Evolutionary conservation across 208 protist species (phyloP), one percentile per base, ranked within the genome.

Genomic region (Angomonas deanei): DNA sequence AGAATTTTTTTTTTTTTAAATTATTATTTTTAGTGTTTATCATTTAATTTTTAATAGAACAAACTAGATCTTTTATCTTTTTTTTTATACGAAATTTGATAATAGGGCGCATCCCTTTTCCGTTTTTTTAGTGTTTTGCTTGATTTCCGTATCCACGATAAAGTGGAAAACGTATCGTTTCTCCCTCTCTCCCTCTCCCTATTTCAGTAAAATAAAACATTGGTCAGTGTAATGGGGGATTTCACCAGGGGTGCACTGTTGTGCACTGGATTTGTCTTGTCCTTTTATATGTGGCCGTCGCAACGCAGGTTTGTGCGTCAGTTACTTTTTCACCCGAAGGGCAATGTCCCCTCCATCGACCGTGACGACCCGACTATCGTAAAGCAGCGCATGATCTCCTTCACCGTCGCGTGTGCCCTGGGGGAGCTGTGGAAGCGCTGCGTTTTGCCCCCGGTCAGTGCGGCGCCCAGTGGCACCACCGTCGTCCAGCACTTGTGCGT

Each of bases 201-300:
- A 19, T 50, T 50, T 34, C 19, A 28, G 27, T 56, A n/a, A 32
- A 53, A 11, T 54, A 19, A 52, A 17, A 23, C 30, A 5, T 23
- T 48, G 24, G 50, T 74, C 1, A 49, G 17, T 50, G 39, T n/a
- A 34, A 33, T n/a, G 8, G 82, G 78, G 72, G 86, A 93, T 59
- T 64, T 81, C 49, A 23, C 70, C 31, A 15, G 33, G 6, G 73
- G 63, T 33, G 38, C 64, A 15, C 49, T 66, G 8, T 53, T 82
- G 15, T 81, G 68, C 5, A 32, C 58, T 11, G 61, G 65, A 11
- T 88, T 93, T 52, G 61, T 93, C 46, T 70, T 66, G 1, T 63
- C 80, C 19, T 87, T 93, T 48, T 93, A 86, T 52, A 21, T 76
- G 0, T 93, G 79, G 82, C 66, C 61, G 17, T 48, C 59, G 19